Evolutionary conservation across 768 basidiomycete genomes (phyloP).

Genomic region (Phanerochaete sordida): DNA sequence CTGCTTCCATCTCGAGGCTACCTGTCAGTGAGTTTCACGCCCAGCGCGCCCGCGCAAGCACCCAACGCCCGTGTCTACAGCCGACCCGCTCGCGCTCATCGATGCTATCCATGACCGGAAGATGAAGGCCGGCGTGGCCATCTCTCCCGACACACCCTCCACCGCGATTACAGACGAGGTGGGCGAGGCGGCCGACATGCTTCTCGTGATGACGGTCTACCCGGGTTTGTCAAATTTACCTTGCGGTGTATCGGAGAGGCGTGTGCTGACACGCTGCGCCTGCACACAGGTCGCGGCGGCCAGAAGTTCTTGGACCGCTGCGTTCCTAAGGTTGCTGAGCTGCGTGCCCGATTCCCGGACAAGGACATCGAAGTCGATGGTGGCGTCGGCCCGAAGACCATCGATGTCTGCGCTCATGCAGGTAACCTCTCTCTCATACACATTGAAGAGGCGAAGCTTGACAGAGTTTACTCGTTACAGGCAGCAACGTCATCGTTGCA

Average conservation of each 20-base stretch:
- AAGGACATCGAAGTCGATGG: slow-evolving; percentile 99
- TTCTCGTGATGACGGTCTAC: slow-evolving; percentile 97
- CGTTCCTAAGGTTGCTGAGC: slow-evolving; percentile 88
- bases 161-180: slow-evolving; percentile 83
- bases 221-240: slow-evolving; percentile 53
- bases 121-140: slow-evolving; percentile 95
- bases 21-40: slow-evolving; percentile 46
- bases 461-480: slow-evolving; percentile 34
- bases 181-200: slow-evolving; percentile 84
- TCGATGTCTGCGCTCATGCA: slow-evolving; percentile 84
- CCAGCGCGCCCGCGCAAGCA: background rate
- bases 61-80: slow-evolving; percentile 31
- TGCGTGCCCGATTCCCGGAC: slow-evolving; percentile 84
- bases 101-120: slow-evolving; percentile 71
- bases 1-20: slow-evolving; percentile 96
- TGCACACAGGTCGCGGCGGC: slow-evolving; percentile 72
- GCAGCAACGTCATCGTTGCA: slow-evolving; percentile 97
- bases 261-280: background rate
- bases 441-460: background rate
- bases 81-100: slow-evolving; percentile 75
- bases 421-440: slow-evolving; percentile 40
- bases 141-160: slow-evolving; percentile 93
- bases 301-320: slow-evolving; percentile 95
- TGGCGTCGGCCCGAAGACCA: slow-evolving; percentile 90
- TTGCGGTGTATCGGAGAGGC: background rate